phyloP scores from a whole-genome alignment of 148 eudicot genomes.

The Bassia scoparia region DNA sequence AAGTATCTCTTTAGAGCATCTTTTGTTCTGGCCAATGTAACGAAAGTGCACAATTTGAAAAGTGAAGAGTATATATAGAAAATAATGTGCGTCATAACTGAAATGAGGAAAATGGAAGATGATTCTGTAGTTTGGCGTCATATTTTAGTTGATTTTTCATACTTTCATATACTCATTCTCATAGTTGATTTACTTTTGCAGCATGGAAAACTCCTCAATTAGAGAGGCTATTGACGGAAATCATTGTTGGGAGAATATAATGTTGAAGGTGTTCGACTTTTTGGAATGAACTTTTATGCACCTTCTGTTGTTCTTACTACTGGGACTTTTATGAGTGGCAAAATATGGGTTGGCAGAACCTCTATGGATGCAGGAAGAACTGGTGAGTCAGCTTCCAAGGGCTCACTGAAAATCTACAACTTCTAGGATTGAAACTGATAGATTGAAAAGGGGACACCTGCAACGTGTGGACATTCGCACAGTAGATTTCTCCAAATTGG shows the following conservation, averaged over 20 bases:
- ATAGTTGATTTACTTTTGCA: constrained; percentile 32
- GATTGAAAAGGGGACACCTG: constrained; percentile 95
- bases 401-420: constrained; percentile 81
- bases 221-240: constrained; percentile 94
- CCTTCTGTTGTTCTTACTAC: constrained; percentile 93
- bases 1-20: too few species aligned
- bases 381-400: constrained; percentile 95
- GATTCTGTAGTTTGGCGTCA: too few species aligned
- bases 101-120: too few species aligned
- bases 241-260: constrained; percentile 83
- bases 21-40: too few species aligned
- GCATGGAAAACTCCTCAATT: constrained; percentile 76
- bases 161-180: constrained; percentile 11
- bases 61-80: too few species aligned
- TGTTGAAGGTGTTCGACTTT: constrained; percentile 92
- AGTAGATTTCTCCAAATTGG: constrained; percentile 80
- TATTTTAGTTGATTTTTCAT: background rate
- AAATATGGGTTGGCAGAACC: constrained; percentile 94
- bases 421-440: constrained; percentile 84
- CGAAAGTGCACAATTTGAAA: too few species aligned
- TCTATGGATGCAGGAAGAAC: constrained; percentile 99
- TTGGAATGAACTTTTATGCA: constrained; percentile 93
- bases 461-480: constrained; percentile 86
- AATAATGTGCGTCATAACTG: too few species aligned
- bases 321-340: constrained; percentile 99